phyloP scores from a whole-genome alignment of 345 rosid genomes.

The Hibiscus syriacus region DNA sequence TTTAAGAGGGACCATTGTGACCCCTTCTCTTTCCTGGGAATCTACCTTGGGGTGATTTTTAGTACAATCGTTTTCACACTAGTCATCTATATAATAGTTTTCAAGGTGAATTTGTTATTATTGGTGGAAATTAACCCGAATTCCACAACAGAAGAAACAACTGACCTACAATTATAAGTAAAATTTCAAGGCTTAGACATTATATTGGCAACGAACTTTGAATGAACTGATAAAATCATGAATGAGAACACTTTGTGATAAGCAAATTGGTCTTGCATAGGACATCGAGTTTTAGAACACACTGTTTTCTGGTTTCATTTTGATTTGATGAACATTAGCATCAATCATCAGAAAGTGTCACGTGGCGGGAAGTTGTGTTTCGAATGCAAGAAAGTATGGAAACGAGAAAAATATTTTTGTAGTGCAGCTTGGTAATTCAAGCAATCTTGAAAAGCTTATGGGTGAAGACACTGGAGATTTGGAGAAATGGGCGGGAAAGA shows the following conservation, averaged over 20 bases:
- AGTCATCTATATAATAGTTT: too few species aligned
- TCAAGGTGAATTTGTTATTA: too few species aligned
- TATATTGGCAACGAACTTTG: background rate
- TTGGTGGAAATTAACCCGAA: too few species aligned
- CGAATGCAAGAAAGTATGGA: background rate
- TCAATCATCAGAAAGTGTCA: background rate
- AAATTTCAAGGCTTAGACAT: background rate
- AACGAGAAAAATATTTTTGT: background rate
- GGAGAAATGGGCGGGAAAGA: background rate
- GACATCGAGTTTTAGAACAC: background rate
- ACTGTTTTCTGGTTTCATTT: background rate
- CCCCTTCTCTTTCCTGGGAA: too few species aligned
- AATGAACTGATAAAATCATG: background rate
- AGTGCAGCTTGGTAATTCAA: background rate
- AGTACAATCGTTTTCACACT: too few species aligned
- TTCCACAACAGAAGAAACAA: background rate
- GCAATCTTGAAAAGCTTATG: background rate
- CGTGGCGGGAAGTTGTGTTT: too few species aligned
- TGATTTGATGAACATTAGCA: constrained; percentile 9
- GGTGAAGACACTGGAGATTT: background rate
- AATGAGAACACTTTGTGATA: background rate
- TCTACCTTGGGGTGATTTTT: too few species aligned
- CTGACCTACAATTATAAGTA: background rate
- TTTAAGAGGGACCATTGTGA: too few species aligned
- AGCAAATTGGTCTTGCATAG: background rate